Conservation (phyloP, 805 yeast genomes). For the Millerozyma acaciae region DNA sequence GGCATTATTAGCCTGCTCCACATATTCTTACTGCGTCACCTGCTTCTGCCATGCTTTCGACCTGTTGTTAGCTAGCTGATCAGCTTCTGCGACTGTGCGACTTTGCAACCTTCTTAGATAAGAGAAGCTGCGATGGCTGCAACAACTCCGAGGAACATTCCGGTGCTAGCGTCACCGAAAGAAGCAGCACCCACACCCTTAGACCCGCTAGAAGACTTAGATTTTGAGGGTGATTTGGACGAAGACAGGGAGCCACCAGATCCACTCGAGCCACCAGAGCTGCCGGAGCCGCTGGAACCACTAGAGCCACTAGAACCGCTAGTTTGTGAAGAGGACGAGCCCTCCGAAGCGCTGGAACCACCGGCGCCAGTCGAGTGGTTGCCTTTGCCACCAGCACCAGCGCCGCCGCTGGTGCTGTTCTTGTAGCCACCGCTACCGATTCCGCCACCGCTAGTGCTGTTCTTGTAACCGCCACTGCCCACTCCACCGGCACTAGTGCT, state of each 20-base stretch:
- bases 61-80: no score
- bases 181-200: conserved; percentile 9
- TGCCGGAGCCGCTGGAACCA: conserved; percentile 2
- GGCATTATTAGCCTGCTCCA: no score
- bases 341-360: background rate
- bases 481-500: background rate
- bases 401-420: background rate
- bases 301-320: conserved; percentile 1
- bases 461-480: background rate
- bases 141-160: conserved; percentile 20
- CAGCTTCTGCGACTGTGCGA: no score
- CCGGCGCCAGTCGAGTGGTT: background rate
- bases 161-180: conserved; percentile 12
- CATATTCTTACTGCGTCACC: no score
- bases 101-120: no score
- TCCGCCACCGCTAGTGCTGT: background rate
- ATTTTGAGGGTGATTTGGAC: background rate
- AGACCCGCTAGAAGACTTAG: conserved; percentile 2
- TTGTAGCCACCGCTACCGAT: background rate
- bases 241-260: background rate
- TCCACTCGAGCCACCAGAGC: background rate
- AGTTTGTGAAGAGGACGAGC: no score
- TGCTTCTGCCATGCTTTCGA: no score
- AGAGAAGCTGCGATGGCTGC: conserved; percentile 19
- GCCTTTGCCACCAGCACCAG: background rate